These are phyloP conservation scores for Arctostaphylos glauca DNA, from an alignment of 148 eudicot species.

Conservation along the genomic window DNA sequence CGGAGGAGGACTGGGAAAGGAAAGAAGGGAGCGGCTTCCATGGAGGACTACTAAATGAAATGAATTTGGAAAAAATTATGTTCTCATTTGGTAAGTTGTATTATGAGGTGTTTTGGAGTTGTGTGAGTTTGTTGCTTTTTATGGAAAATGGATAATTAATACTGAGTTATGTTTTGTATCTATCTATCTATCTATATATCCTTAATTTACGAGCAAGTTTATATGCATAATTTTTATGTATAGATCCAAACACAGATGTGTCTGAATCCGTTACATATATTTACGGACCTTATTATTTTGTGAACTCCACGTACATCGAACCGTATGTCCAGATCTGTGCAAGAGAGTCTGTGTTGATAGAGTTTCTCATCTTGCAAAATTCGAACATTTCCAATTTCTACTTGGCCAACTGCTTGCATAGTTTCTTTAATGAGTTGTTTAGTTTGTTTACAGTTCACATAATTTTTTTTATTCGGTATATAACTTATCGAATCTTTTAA, in stretches of 20 bases:
- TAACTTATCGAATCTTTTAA: no score
- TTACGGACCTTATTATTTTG: neutral
- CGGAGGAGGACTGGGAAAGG: slow-evolving; percentile 29
- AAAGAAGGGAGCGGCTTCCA: slow-evolving; percentile 15
- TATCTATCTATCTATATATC: neutral
- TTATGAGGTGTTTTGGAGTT: slow-evolving; percentile 1
- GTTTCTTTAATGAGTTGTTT: no score
- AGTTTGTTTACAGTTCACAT: no score
- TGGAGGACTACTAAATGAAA: neutral
- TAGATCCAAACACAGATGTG: no score
- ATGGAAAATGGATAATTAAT: neutral
- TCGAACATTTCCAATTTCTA: neutral
- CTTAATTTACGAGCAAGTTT: neutral
- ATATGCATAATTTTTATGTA: neutral
- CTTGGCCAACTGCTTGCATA: neutral
- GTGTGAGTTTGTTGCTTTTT: slow-evolving; percentile 8
- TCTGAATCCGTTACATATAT: neutral
- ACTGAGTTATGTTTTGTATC: neutral
- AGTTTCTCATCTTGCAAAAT: neutral
- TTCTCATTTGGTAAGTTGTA: slow-evolving; percentile 6
- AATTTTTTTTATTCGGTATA: no score
- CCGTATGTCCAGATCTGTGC: neutral
- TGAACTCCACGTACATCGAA: no score
- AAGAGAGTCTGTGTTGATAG: neutral
- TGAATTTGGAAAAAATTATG: neutral